Percentiles rank a stretch among this genome's conserved stretches.
Conservation (phyloP, 345 rosid genomes). For the Sisymbrium irio region DNA sequence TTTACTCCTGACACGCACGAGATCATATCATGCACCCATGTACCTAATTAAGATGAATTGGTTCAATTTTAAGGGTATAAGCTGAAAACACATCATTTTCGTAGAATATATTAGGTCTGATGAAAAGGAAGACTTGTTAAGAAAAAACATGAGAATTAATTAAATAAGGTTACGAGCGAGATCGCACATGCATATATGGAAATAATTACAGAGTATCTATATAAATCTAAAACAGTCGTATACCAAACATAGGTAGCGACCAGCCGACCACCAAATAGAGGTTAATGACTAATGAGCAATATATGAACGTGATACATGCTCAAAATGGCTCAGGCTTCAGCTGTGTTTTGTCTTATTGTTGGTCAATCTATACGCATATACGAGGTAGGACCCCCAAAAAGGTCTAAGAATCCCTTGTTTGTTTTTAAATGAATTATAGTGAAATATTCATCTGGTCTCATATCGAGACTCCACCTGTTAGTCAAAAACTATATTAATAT, state of each 20-base stretch:
- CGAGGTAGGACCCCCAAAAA: not conserved
- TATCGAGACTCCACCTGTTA: not conserved
- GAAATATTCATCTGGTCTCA: not conserved
- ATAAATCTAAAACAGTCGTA: not conserved
- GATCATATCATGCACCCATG: slow-evolving; percentile 19
- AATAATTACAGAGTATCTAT: not conserved
- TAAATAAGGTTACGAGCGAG: not conserved
- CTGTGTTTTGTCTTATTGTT: not conserved
- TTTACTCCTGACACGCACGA: slow-evolving; percentile 47
- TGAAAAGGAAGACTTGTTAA: too few relatives aligned
- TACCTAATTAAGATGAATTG: not conserved
- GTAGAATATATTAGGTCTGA: too few relatives aligned
- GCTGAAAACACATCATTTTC: not conserved
- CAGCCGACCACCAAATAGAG: not conserved
- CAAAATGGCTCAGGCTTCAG: not conserved
- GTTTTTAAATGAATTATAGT: not conserved
- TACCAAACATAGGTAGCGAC: not conserved
- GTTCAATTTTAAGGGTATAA: not conserved
- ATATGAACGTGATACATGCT: not conserved
- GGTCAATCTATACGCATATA: not conserved
- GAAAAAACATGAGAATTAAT: not conserved
- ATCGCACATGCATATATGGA: not conserved
- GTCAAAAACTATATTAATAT: not conserved
- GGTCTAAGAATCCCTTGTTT: not conserved
- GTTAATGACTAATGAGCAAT: not conserved